phyloP scores from a whole-genome alignment of 208 protist genomes.

The Acanthamoeba divionensis region DNA sequence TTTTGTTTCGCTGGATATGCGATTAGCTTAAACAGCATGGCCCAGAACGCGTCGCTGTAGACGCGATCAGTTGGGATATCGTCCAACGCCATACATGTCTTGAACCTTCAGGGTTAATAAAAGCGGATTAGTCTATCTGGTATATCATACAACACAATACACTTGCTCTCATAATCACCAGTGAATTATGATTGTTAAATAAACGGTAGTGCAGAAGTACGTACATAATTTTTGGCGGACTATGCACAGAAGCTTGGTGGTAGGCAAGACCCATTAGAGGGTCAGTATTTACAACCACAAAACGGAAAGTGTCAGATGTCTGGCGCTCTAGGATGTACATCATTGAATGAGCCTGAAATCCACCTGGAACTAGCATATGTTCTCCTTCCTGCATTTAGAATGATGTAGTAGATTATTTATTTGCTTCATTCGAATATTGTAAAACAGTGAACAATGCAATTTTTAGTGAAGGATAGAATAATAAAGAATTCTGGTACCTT shows the following conservation, averaged over 20 bases:
- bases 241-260: conserved; percentile 39
- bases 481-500: background rate
- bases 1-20: conserved; percentile 51
- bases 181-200: too few species aligned
- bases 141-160: background rate
- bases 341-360: conserved; percentile 31
- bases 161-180: background rate
- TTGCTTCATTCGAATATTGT: too few species aligned
- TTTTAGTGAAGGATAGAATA: background rate
- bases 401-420: too few species aligned
- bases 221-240: conserved; percentile 53
- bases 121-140: background rate
- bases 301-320: conserved; percentile 33
- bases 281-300: conserved; percentile 45
- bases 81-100: conserved; percentile 48
- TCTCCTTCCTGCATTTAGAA: background rate
- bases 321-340: conserved; percentile 52
- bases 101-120: conserved; percentile 14
- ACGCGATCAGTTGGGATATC: background rate
- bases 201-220: too few species aligned
- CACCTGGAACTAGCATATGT: conserved; percentile 49
- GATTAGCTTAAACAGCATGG: conserved; percentile 44
- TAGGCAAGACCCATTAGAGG: conserved; percentile 22
- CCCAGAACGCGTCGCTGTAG: conserved; percentile 50
- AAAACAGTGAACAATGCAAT: background rate